Percentiles rank a stretch among this genome's conserved stretches.
Conservation (phyloP, 2,329 filamentous ascomycete genomes). For the Botrytis aclada region DNA sequence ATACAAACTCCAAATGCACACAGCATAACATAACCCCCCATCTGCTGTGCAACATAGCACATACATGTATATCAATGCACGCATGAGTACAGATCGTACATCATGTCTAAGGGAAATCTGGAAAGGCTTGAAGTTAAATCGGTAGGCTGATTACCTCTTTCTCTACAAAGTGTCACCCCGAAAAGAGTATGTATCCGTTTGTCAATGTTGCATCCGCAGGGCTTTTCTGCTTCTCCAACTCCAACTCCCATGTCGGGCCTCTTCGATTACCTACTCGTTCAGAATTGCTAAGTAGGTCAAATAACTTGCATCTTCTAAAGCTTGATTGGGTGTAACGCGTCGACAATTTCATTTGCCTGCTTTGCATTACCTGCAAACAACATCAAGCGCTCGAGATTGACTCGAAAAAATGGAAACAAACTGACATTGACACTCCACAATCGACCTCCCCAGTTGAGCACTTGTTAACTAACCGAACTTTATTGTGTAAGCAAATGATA, state of each 20-base stretch:
- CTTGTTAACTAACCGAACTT: neutral
- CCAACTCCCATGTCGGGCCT: neutral
- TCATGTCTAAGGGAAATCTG: slow-evolving; percentile 6
- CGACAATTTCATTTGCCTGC: neutral
- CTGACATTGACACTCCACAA: neutral
- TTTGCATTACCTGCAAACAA: neutral
- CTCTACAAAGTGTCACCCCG: neutral
- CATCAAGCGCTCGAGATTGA: neutral
- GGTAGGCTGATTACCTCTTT: neutral
- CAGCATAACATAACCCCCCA: slow-evolving; percentile 5
- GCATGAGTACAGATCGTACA: slow-evolving; percentile 12
- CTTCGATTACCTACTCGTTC: neutral
- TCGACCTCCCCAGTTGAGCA: neutral
- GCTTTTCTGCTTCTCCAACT: neutral
- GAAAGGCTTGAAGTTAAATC: neutral
- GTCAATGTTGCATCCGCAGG: slow-evolving; percentile 21
- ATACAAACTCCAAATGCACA: neutral
- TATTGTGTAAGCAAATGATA: neutral
- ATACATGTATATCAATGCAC: slow-evolving; percentile 8
- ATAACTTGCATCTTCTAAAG: neutral
- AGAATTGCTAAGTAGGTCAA: neutral
- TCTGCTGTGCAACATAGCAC: slow-evolving; percentile 7
- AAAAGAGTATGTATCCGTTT: slow-evolving; percentile 17
- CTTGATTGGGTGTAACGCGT: neutral
- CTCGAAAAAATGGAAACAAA: neutral